phyloP scores from a whole-genome alignment of 768 basidiomycete species.

The Tylopilus rubrobrunneus region DNA sequence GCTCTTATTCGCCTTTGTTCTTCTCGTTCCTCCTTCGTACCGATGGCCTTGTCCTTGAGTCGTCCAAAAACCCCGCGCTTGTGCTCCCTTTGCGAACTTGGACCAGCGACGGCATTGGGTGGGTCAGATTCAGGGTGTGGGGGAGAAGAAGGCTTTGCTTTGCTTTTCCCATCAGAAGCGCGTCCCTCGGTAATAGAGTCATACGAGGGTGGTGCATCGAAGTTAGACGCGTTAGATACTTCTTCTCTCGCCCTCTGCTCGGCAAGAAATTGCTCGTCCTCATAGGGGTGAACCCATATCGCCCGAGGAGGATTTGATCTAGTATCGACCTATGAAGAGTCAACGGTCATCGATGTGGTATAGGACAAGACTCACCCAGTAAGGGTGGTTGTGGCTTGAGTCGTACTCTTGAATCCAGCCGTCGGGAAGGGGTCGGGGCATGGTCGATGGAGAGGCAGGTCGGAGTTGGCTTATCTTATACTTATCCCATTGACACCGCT shows the following conservation, averaged over 20 bases:
- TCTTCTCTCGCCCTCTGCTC: conserved; percentile 43
- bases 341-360: not conserved
- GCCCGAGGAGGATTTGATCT: conserved; percentile 56
- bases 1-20: conserved; percentile 27
- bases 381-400: conserved; percentile 37
- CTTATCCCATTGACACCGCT: too few relatives aligned
- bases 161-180: conserved; percentile 20
- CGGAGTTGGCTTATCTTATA: conserved; percentile 1
- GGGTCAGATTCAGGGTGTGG: not conserved
- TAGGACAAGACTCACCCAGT: conserved; percentile 40
- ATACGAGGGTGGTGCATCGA: conserved; percentile 27
- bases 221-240: not conserved
- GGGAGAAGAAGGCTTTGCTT: not conserved
- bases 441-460: not conserved
- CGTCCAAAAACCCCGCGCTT: conserved; percentile 56
- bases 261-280: conserved; percentile 60
- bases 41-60: conserved; percentile 60
- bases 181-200: conserved; percentile 25
- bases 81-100: conserved; percentile 16
- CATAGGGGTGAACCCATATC: conserved; percentile 71
- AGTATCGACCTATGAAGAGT: conserved; percentile 53
- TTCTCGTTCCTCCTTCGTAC: conserved; percentile 63
- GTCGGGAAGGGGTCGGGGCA: conserved; percentile 39
- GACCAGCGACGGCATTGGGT: not conserved
- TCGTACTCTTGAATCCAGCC: conserved; percentile 58